Evolutionary conservation across 169 alveolate species (phyloP), one percentile per base, ranked within the genome.

Genomic region (Cryptosporidium bovis): DNA sequence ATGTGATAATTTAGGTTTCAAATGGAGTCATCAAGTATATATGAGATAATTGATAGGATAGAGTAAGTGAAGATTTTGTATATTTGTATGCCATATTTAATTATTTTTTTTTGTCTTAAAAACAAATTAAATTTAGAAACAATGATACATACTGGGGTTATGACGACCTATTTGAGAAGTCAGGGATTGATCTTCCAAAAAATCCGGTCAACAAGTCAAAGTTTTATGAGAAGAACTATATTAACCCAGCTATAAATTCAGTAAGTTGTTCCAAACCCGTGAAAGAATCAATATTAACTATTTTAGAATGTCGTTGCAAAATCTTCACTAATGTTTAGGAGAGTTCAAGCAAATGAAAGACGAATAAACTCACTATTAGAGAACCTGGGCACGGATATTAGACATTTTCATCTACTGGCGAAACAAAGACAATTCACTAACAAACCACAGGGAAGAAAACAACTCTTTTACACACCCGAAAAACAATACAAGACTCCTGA

Each of bases 401-500:
- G 36, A 18, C 87, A 77, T 36, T 77, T 77, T n/a, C 87, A 77
- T 60, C 36, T 77, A 62, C 64, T 77, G 24, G 69, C 71, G 24
- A 77, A 77, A 60, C 87, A 77, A 27, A 77, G 87, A 51, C 87
- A 77, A 56, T 77, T 77, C 64, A 77, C 87, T 7, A 60, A 56
- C 27, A 77, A 77, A 20, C 87, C 87, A 13, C 87, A 77, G 24
- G 87, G 87, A 18, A 77, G 87, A 60, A 77, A 77, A 46, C 87
- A 77, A 24, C 55, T 77, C 36, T 77, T 77, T 60, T 77, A 77
- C 46, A 77, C 87, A 1, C 87, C 87, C 1, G 87, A 60, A 24
- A 77, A 77, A 46, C 69, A 60, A 31, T 77, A 77, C 51, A 33
- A 46, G 10, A 77, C 87, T 4, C 87, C 87, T 2, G 87, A 77